Conservation (phyloP, 2,329 filamentous ascomycete species). For the Neofusicoccum parvum region DNA sequence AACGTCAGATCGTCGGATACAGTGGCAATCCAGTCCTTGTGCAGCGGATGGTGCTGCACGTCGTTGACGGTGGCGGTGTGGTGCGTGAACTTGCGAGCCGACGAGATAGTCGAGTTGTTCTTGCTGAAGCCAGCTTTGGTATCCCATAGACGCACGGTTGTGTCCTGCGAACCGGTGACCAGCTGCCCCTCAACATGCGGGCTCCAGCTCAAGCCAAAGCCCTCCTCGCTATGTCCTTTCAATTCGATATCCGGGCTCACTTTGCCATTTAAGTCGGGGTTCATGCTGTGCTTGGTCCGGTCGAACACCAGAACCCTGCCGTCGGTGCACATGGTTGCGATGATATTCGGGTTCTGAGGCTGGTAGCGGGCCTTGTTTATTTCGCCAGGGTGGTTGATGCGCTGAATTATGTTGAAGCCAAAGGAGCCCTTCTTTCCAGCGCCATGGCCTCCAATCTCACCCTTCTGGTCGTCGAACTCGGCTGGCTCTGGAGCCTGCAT, state of each 20-base stretch:
- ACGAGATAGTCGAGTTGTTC: constrained; percentile 69
- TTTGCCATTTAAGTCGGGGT: constrained; percentile 65
- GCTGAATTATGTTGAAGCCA: constrained; percentile 90
- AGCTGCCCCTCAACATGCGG: constrained; percentile 80
- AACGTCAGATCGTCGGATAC: constrained; percentile 95
- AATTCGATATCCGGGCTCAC: constrained; percentile 84
- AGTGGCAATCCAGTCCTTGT: constrained; percentile 78
- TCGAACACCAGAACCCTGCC: constrained; percentile 91
- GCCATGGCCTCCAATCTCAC: constrained; percentile 92
- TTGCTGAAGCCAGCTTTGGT: constrained; percentile 70
- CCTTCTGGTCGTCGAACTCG: constrained; percentile 88
- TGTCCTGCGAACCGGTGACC: constrained; percentile 88
- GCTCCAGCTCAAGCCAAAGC: constrained; percentile 92
- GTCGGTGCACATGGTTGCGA: constrained; percentile 89
- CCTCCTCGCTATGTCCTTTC: constrained; percentile 81
- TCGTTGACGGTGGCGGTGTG: constrained; percentile 94
- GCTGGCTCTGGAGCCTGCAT: constrained; percentile 69
- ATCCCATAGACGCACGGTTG: constrained; percentile 91
- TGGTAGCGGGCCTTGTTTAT: constrained; percentile 99
- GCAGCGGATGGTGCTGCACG: constrained; percentile 90
- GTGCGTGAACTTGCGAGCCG: constrained; percentile 77
- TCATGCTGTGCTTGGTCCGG: constrained; percentile 85
- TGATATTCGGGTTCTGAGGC: constrained; percentile 94
- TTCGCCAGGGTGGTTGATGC: constrained; percentile 93
- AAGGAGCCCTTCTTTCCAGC: constrained; percentile 70